These are phyloP conservation scores for Bassia scoparia DNA, from an alignment of 148 eudicot species.

Conservation along the genomic window DNA sequence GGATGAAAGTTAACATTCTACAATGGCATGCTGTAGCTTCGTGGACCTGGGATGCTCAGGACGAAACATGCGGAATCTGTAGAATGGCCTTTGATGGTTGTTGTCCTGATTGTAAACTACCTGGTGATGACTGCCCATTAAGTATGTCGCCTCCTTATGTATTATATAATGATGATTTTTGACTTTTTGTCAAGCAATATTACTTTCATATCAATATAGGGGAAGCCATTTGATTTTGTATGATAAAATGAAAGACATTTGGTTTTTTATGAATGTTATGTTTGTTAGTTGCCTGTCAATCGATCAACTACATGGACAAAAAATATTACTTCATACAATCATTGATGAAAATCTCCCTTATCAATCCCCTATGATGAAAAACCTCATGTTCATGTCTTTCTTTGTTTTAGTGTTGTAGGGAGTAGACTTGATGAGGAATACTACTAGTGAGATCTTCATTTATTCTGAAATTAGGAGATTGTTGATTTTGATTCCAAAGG, in stretches of 20 bases:
- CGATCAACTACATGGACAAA: background rate
- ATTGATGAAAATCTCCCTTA: no score
- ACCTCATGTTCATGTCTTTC: no score
- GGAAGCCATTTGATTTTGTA: no score
- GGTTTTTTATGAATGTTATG: no score
- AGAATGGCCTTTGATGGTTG: constrained; percentile 99
- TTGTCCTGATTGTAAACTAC: constrained; percentile 95
- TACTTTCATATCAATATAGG: no score
- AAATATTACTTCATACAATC: background rate
- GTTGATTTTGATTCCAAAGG: background rate
- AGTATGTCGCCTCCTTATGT: constrained; percentile 45
- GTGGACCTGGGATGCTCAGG: constrained; percentile 99
- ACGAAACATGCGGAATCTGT: constrained; percentile 95
- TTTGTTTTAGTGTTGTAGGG: background rate
- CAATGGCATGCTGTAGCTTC: constrained; percentile 99
- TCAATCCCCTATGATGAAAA: no score
- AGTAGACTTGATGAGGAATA: background rate
- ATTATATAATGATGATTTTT: no score
- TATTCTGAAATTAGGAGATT: background rate
- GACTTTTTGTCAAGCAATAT: no score
- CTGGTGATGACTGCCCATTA: constrained; percentile 95
- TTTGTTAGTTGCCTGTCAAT: no score
- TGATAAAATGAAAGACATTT: no score
- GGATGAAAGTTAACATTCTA: constrained; percentile 73
- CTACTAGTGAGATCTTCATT: background rate